phyloP scores from a whole-genome alignment of 2,329 filamentous ascomycete genomes.

The Trichoderma sp. region DNA sequence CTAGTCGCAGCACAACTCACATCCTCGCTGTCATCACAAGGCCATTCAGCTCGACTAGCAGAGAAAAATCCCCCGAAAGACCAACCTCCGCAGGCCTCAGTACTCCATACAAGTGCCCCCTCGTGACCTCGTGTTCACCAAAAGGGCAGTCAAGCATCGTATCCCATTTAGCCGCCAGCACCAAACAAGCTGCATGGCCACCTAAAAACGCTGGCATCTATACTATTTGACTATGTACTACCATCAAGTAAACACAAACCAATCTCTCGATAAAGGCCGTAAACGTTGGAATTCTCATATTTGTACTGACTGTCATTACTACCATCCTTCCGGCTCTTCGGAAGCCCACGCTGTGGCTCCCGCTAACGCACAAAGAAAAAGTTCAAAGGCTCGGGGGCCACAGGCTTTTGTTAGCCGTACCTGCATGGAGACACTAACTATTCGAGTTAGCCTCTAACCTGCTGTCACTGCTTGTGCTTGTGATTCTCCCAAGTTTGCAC shows the following conservation, averaged over 20 bases:
- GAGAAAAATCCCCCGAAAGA: neutral
- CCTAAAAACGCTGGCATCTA: neutral
- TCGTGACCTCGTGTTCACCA: conserved; percentile 16
- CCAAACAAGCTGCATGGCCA: neutral
- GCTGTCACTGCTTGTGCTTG: neutral
- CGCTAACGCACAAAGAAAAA: neutral
- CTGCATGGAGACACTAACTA: neutral
- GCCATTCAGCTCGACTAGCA: neutral
- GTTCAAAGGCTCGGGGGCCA: neutral
- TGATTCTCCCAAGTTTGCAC: neutral
- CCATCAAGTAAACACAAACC: neutral
- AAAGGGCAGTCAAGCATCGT: conserved; percentile 2
- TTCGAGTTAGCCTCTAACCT: neutral
- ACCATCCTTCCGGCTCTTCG: neutral
- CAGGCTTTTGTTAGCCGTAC: conserved; percentile 9
- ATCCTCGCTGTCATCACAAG: neutral
- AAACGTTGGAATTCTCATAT: neutral
- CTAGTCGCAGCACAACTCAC: neutral
- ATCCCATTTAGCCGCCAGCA: conserved; percentile 5
- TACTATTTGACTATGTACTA: neutral
- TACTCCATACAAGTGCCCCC: neutral
- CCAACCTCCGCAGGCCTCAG: neutral
- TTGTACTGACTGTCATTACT: neutral
- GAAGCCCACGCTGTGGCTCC: neutral
- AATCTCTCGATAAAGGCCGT: neutral